phyloP scores from a whole-genome alignment of 495 filamentous ascomycete species.

The Choiromyces venosus region DNA sequence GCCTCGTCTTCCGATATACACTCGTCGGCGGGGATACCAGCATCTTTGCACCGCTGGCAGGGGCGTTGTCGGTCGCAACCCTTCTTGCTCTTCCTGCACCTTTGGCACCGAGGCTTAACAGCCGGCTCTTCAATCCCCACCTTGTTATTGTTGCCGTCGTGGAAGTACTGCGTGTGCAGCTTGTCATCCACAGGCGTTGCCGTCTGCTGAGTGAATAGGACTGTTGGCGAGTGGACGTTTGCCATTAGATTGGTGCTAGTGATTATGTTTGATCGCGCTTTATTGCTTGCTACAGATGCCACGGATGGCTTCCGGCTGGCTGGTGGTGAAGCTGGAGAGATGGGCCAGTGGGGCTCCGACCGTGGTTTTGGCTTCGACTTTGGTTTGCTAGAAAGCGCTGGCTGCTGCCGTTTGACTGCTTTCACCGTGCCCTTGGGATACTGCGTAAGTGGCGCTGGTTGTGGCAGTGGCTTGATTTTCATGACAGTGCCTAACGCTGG shows the following conservation, averaged over 20 bases:
- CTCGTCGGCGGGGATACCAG: slow-evolving; percentile 81
- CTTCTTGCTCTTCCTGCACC: slow-evolving; percentile 98
- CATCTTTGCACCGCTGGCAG: slow-evolving; percentile 91
- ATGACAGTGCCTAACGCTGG: slow-evolving; percentile 9
- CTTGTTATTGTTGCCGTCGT: slow-evolving; percentile 53
- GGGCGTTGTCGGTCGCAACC: slow-evolving; percentile 94
- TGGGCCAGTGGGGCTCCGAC: slow-evolving; percentile 47
- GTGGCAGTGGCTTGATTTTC: slow-evolving; percentile 17
- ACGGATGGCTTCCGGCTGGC: slow-evolving; percentile 73
- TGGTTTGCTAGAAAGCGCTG: slow-evolving; percentile 35
- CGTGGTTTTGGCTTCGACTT: slow-evolving; percentile 47
- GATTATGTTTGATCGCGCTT: slow-evolving; percentile 33
- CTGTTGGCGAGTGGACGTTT: slow-evolving; percentile 7
- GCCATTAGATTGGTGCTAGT: slow-evolving; percentile 23
- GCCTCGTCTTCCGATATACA: slow-evolving; percentile 96
- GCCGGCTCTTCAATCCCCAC: slow-evolving; percentile 82
- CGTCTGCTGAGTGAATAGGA: slow-evolving; percentile 27
- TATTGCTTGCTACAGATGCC: slow-evolving; percentile 55
- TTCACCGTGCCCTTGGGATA: slow-evolving; percentile 40
- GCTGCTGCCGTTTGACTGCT: slow-evolving; percentile 35
- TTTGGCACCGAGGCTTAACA: slow-evolving; percentile 90
- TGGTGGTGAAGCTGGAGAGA: slow-evolving; percentile 65
- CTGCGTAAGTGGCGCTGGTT: not conserved
- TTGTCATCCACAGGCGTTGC: slow-evolving; percentile 27
- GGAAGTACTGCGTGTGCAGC: not conserved